These are phyloP conservation scores for Emergomyces orientalis DNA, from an alignment of 2,329 filamentous ascomycete species.

Conservation along the genomic window DNA sequence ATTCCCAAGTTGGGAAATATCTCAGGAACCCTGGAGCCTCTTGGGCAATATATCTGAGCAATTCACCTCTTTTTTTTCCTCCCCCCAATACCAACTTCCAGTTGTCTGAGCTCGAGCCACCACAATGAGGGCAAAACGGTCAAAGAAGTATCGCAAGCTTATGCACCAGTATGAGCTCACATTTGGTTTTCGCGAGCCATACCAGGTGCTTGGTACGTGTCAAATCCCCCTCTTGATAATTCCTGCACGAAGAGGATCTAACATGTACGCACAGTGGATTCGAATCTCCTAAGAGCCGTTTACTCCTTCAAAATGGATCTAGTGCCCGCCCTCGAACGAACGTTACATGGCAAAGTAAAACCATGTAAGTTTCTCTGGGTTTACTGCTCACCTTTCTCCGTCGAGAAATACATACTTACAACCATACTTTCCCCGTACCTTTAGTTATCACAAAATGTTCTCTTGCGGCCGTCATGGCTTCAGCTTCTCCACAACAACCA, in stretches of 20 bases:
- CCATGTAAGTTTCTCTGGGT: slow-evolving; percentile 48
- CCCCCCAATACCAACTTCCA: neutral
- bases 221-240: slow-evolving; percentile 1
- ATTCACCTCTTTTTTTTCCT: neutral
- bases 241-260: neutral
- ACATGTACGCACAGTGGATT: slow-evolving; percentile 52
- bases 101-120: neutral
- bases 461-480: slow-evolving; percentile 35
- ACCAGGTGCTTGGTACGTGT: slow-evolving; percentile 66
- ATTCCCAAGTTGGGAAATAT: slow-evolving; percentile 1
- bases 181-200: slow-evolving; percentile 87
- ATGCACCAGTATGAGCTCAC: slow-evolving; percentile 84
- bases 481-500: slow-evolving; percentile 31
- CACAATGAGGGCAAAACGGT: slow-evolving; percentile 59
- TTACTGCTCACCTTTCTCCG: neutral
- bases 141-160: slow-evolving; percentile 75
- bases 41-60: neutral
- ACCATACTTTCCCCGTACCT: slow-evolving; percentile 12
- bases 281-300: slow-evolving; percentile 72
- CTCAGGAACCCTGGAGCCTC: neutral
- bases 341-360: slow-evolving; percentile 79
- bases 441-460: slow-evolving; percentile 66
- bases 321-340: slow-evolving; percentile 63
- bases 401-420: neutral
- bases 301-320: slow-evolving; percentile 83